phyloP scores from a whole-genome alignment of 768 basidiomycete species.

The Paxillus ammoniavirescens region DNA sequence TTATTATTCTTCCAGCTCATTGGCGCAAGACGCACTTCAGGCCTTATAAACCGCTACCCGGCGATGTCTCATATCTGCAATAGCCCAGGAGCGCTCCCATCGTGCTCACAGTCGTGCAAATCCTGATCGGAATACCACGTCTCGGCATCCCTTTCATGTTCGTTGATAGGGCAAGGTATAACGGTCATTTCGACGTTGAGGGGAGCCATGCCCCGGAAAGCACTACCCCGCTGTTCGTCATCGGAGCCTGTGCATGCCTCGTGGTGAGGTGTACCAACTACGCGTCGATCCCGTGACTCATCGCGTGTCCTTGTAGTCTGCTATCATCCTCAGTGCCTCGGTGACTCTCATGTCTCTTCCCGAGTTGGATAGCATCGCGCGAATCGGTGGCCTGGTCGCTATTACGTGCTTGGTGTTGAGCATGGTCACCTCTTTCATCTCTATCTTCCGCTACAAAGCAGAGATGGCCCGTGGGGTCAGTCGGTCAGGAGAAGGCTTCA shows the following conservation, averaged over 20 bases:
- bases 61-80: constrained; percentile 39
- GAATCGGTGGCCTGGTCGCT: constrained; percentile 65
- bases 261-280: constrained; percentile 44
- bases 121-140: constrained; percentile 63
- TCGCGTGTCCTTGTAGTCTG: constrained; percentile 50
- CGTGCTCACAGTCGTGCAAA: constrained; percentile 50
- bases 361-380: constrained; percentile 61
- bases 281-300: constrained; percentile 8
- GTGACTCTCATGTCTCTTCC: constrained; percentile 81
- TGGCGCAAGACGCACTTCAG: constrained; percentile 75
- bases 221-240: constrained; percentile 57
- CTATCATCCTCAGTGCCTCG: constrained; percentile 76
- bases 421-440: constrained; percentile 66
- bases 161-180: constrained; percentile 46
- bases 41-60: constrained; percentile 63
- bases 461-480: constrained; percentile 55
- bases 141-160: constrained; percentile 82
- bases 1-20: constrained; percentile 39
- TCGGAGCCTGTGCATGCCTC: constrained; percentile 64
- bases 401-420: constrained; percentile 71
- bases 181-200: constrained; percentile 59
- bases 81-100: constrained; percentile 36
- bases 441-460: constrained; percentile 67
- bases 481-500: constrained; percentile 53
- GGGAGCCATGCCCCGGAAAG: constrained; percentile 42